Evolutionary conservation across 148 eudicot species (phyloP).

Genomic region (Rhododendron kiyosumense): DNA sequence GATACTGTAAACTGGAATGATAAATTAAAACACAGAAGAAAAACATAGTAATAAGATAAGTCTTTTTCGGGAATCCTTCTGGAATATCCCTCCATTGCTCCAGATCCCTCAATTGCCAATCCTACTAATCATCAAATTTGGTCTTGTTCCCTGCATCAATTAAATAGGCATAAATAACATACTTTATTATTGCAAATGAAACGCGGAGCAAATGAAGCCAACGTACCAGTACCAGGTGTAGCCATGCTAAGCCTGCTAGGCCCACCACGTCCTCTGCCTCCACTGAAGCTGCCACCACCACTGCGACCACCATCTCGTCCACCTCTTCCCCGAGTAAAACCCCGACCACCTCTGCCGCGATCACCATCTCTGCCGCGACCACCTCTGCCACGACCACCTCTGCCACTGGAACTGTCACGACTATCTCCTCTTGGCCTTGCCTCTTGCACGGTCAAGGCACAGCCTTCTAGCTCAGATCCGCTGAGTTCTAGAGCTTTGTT

Average conservation of each 20-base stretch:
- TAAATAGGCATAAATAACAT: neutral
- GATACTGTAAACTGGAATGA: neutral
- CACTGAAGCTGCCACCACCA: conserved; percentile 18
- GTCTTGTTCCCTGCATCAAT: conserved; percentile 26
- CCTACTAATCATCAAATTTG: conserved; percentile 17
- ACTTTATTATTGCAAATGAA: neutral
- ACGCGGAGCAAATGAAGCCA: neutral
- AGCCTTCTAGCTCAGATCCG: conserved; percentile 46
- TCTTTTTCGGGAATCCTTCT: neutral
- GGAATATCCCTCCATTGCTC: neutral
- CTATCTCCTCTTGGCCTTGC: conserved; percentile 57
- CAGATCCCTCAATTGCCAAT: neutral
- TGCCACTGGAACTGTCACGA: conserved; percentile 19
- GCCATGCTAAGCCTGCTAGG: conserved; percentile 24
- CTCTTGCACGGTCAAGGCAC: conserved; percentile 41
- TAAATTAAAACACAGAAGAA: neutral
- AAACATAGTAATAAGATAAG: neutral
- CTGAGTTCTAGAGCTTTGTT: conserved; percentile 51
- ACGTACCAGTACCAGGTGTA: conserved; percentile 25
- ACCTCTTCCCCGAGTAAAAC: conserved; percentile 15
- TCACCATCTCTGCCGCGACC: conserved; percentile 26
- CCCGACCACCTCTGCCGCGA: conserved; percentile 22
- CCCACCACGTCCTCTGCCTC: conserved; percentile 30
- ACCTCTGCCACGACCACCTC: conserved; percentile 30
- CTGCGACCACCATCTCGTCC: conserved; percentile 29